Evolutionary conservation across 176 grass and related monocot genomes (phyloP).

Genomic region (Musa troglodytarum): DNA sequence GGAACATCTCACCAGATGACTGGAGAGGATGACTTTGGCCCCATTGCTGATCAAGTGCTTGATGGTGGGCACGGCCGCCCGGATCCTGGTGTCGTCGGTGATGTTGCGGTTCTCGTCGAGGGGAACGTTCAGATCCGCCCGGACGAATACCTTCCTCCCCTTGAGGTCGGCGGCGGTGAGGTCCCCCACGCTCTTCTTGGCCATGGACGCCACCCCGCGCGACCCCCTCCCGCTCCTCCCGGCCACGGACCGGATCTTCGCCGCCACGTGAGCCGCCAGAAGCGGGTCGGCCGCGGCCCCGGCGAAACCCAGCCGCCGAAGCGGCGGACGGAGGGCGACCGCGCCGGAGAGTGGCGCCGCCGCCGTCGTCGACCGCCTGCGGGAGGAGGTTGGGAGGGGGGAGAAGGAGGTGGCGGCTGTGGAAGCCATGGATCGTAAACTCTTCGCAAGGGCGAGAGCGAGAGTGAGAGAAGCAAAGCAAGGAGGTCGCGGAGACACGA

Average conservation of each 20-base stretch:
- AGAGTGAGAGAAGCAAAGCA: neutral
- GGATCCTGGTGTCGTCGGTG: conserved; percentile 59
- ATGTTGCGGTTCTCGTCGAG: conserved; percentile 57
- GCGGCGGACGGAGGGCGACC: conserved; percentile 24
- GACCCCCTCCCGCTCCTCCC: conserved; percentile 20
- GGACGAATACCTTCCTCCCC: conserved; percentile 53
- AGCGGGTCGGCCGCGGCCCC: conserved; percentile 21
- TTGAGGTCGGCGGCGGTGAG: conserved; percentile 48
- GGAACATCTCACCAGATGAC: conserved; percentile 40
- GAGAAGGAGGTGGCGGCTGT: conserved; percentile 12
- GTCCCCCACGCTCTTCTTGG: conserved; percentile 59
- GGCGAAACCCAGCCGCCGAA: conserved; percentile 10
- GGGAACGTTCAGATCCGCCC: conserved; percentile 61
- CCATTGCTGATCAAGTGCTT: conserved; percentile 41
- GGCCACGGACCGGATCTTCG: conserved; percentile 30
- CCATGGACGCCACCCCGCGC: conserved; percentile 38
- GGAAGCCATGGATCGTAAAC: conserved; percentile 1
- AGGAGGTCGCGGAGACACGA: neutral
- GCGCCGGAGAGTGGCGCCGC: conserved; percentile 8
- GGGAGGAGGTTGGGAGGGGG: conserved; percentile 26
- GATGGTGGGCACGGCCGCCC: conserved; percentile 63
- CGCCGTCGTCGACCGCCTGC: conserved; percentile 4
- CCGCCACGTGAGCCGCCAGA: conserved; percentile 37
- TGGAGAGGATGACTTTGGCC: conserved; percentile 64
- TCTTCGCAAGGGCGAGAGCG: conserved; percentile 9